These are phyloP conservation scores for Xylaria scruposa DNA, from an alignment of 495 filamentous ascomycete species.

Conservation along the genomic window DNA sequence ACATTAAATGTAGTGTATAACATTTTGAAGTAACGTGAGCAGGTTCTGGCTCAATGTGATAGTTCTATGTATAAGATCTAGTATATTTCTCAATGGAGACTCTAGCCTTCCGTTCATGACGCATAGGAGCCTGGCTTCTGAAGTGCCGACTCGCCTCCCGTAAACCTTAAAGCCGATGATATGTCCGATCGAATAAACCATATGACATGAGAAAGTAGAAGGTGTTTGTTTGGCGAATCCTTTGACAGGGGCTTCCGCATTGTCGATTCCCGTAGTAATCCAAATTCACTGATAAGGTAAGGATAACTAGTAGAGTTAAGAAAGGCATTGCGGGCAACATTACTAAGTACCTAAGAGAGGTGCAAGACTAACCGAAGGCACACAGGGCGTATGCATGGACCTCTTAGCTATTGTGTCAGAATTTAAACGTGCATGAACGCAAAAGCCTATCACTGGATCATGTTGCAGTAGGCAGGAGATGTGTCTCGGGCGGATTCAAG, in stretches of 20 bases:
- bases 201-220: background rate
- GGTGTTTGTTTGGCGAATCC: background rate
- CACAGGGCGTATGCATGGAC: background rate
- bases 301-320: background rate
- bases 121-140: background rate
- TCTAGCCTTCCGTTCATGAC: background rate
- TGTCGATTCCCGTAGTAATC: background rate
- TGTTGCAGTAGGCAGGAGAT: background rate
- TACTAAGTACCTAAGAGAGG: background rate
- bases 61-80: background rate
- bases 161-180: background rate
- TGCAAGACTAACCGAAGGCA: background rate
- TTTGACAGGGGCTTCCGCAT: background rate
- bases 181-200: background rate
- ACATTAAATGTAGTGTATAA: background rate
- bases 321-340: background rate
- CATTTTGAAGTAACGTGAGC: background rate
- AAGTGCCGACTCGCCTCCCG: background rate
- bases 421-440: background rate
- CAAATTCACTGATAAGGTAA: background rate
- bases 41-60: background rate
- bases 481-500: background rate
- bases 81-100: background rate
- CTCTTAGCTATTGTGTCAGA: background rate
- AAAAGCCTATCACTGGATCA: background rate